Base-by-base conservation (phyloP, 306 rosid genomes). In the Sesbania bispinosa region DNA sequence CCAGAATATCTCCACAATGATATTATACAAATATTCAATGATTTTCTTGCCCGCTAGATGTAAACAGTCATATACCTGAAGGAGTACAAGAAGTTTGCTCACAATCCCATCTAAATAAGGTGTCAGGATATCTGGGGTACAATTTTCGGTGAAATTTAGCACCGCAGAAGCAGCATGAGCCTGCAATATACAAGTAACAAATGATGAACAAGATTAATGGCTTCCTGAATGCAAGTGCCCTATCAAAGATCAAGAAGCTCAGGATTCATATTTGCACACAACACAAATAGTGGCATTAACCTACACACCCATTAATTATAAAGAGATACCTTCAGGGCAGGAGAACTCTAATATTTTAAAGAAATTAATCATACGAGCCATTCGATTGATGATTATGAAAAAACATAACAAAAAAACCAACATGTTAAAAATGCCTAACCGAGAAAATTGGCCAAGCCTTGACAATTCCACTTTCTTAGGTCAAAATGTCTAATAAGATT, bases 151-250 rank as follows among this genome's bases (percentile, higher is more conserved):
- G 66, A 88, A 86, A 78, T 86, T 88, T 33, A 86, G 81, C 55
- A 86, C 88, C 19, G 95, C 89, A 57, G 95, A 88, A 62, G 95
- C 95, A 58, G 95, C 95, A 76, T 86, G 91, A 41, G 95, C 95
- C 95, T 86, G 88, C 33, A 71, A 73, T 30, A 45, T 29, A 59
- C 46, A 77, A 42, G 29, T 4, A 35, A 45, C 33, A 75, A 74
- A 35, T 35, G 39, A 8, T 30, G 53, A 72, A 58, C 35, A 30
- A 21, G 50, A 47, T 39, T 36, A 36, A 30, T 42, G 8, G 27
- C 67, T 21, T 46, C n/a, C 38, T 35, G 2, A 67, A 82, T 16
- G 15, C 21, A 30, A 67, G 74, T 29, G 29, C 52, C 15, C 20
- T 67, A 21, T 53, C 72, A 27, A 42, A 48, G 14, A 63, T 47